phyloP scores from a whole-genome alignment of 176 grass and related monocot species.

The Cenchrus fungigraminus region DNA sequence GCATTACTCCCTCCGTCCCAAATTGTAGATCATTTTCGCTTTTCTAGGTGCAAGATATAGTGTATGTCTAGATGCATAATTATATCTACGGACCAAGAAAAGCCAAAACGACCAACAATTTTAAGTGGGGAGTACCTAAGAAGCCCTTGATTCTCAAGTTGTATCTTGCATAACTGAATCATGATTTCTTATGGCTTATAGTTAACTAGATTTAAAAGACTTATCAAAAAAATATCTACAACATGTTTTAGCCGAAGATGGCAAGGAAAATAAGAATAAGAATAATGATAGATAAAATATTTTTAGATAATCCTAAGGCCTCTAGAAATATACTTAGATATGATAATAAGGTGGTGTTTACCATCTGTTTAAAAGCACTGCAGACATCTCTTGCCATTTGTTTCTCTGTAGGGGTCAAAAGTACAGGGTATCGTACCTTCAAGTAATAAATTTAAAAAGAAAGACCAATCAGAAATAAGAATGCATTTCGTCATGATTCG shows the following conservation, averaged over 20 bases:
- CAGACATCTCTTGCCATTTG: conserved; percentile 98
- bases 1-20: neutral
- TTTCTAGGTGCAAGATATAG: too few species aligned
- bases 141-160: neutral
- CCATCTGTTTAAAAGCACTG: conserved; percentile 88
- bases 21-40: too few species aligned
- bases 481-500: conserved; percentile 1
- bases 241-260: neutral
- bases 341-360: conserved; percentile 44
- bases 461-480: conserved; percentile 25
- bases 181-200: neutral
- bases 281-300: neutral
- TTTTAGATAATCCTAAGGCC: neutral
- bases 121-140: neutral
- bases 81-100: too few species aligned
- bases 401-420: conserved; percentile 91
- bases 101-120: too few species aligned
- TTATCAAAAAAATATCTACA: neutral
- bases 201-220: neutral
- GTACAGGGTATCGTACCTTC: conserved; percentile 95
- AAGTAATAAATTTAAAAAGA: conserved; percentile 43
- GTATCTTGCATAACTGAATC: neutral
- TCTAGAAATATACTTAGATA: conserved; percentile 30
- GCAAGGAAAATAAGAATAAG: neutral
- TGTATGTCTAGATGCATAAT: too few species aligned